A percentile compares a stretch with the other conserved stretches of the same genome.
These are phyloP conservation scores for Leccinum pellstonianum DNA, from an alignment of 768 basidiomycete species.

Conservation along the genomic window DNA sequence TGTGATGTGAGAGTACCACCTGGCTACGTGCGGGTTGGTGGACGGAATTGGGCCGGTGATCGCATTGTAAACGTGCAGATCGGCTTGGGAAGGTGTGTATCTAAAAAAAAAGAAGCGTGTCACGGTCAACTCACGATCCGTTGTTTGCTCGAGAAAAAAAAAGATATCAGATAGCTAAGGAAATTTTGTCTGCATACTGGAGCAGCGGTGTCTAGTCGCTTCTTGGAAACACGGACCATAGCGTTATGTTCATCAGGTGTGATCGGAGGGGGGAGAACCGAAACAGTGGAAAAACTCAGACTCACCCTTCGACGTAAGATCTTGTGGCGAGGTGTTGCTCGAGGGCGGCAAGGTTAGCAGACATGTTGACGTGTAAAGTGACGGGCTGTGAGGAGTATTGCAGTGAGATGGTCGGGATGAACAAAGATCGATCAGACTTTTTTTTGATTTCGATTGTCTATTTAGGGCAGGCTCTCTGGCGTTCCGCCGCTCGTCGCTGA, in stretches of 20 bases:
- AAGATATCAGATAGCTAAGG: constrained; percentile 71
- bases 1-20: constrained; percentile 95
- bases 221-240: constrained; percentile 98
- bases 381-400: constrained; percentile 3
- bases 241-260: constrained; percentile 65
- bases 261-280: constrained; percentile 14
- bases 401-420: constrained; percentile 28
- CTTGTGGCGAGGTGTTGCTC: constrained; percentile 84
- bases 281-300: constrained; percentile 19
- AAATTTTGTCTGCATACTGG: constrained; percentile 67
- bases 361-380: constrained; percentile 44
- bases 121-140: constrained; percentile 6
- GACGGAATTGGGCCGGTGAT: constrained; percentile 65
- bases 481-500: constrained; percentile 8
- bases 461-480: constrained; percentile 34
- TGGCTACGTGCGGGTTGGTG: constrained; percentile 67
- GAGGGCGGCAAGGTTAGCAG: constrained; percentile 67
- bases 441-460: constrained; percentile 12
- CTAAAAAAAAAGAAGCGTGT: constrained; percentile 39
- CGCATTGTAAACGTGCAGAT: constrained; percentile 88
- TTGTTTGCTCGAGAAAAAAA: constrained; percentile 1
- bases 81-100: constrained; percentile 90
- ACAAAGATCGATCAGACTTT: constrained; percentile 27
- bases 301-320: constrained; percentile 92
- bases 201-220: constrained; percentile 89